A percentile compares a stretch with the other conserved stretches of the same genome.
Conservation (phyloP, 371 early-diverging fungal species). For the Aphelidium insulamus region DNA sequence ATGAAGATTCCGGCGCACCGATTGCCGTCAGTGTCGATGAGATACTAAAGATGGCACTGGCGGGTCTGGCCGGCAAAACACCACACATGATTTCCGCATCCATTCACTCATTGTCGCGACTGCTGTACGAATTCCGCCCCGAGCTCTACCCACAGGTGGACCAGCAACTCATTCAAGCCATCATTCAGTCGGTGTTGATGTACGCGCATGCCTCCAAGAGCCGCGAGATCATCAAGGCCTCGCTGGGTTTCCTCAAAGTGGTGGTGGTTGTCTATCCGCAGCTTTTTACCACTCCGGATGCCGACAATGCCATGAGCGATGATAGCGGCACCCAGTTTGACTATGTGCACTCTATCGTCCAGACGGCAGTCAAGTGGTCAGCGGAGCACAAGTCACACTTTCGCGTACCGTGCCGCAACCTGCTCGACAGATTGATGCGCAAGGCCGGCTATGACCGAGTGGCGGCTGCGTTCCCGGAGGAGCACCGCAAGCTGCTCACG, state of each 20-base stretch:
- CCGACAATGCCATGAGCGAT: no score
- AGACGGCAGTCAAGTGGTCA: slow-evolving; percentile 50
- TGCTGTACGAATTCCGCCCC: slow-evolving; percentile 71
- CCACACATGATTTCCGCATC: slow-evolving; percentile 84
- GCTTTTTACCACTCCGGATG: no score
- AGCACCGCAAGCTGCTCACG: slow-evolving; percentile 58
- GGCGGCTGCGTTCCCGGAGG: slow-evolving; percentile 57
- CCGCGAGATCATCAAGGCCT: slow-evolving; percentile 76
- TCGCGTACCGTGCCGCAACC: slow-evolving; percentile 70
- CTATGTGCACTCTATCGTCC: slow-evolving; percentile 26
- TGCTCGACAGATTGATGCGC: slow-evolving; percentile 75
- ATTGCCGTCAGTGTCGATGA: slow-evolving; percentile 11
- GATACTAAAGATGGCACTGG: slow-evolving; percentile 52
- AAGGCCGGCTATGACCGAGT: slow-evolving; percentile 56
- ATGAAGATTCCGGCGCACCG: neutral
- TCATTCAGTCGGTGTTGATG: slow-evolving; percentile 24
- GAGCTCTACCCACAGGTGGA: slow-evolving; percentile 28
- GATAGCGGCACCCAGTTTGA: no score
- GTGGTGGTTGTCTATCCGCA: slow-evolving; percentile 51
- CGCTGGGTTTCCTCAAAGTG: slow-evolving; percentile 83
- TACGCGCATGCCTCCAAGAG: slow-evolving; percentile 54
- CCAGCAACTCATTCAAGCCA: slow-evolving; percentile 35
- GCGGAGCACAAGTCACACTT: slow-evolving; percentile 68
- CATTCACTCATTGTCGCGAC: slow-evolving; percentile 51
- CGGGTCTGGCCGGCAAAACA: slow-evolving; percentile 79